Evolutionary conservation across 352 stramenopile genomes (phyloP), one percentile per base, ranked within the genome.

Genomic region (Globisporangium abappressorium): DNA sequence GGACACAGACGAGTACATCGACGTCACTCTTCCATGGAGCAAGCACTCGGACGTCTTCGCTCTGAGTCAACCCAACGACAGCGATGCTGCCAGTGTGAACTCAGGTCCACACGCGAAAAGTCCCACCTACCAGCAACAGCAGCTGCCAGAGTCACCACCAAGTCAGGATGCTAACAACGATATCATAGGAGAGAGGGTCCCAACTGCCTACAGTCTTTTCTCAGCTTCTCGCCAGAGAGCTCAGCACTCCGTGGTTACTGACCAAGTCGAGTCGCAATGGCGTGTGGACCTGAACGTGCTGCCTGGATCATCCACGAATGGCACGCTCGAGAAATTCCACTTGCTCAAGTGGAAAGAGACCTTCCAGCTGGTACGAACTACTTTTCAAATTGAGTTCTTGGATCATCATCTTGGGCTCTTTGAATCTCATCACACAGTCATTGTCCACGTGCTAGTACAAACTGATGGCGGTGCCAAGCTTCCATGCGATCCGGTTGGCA

Each of bases 271-370:
- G 7, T 28, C 5, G 28, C 54, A 46, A 15, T 71, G 66, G 66
- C 9, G 33, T 0, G 38, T 71, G 24, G 51, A 71, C 55, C 41
- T 62, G 60, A 58, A 53, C 6, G 43, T 22, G 56, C 67, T 72
- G 9, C 14, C 47, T 0, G 59, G 41, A 9, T 49, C 51, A 24
- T 66, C 70, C 14, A 57, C 63, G 20, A 87, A 81, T 67, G 59
- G 75, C 22, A 86, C 82, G 22, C 72, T 93, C 18, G 81, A 91
- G 70, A 76, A 72, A 22, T 91, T 91, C 53, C 81, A 91, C 57
- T 28, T 71, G 24, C 76, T 81, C 55, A 93, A 89, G 62, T 93
- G 85, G 85, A 70, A 65, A 18, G 85, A 93, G 65, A 74, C 85
- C 20, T 75, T 71, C 20, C 74, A 74, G 3, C 57, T 93, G 69